Percentiles rank a stretch among this genome's conserved stretches.
Evolutionary conservation across 371 early-diverging fungal species (phyloP).

Genomic region (Mortierella polycephala): DNA sequence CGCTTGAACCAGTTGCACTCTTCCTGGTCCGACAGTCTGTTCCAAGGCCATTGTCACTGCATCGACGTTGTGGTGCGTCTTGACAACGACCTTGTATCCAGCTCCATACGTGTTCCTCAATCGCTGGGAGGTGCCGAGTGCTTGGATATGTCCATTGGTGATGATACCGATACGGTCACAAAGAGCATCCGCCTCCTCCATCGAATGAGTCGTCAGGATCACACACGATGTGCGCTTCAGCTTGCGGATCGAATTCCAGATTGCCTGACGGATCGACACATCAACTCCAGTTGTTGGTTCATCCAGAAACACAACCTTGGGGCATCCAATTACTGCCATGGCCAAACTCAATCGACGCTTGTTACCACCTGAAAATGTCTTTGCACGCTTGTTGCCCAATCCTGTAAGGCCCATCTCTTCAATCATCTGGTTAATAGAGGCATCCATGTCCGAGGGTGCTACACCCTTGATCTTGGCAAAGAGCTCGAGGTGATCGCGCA

Average conservation of each 20-base stretch:
- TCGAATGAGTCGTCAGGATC: constrained; percentile 59
- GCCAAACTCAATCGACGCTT: constrained; percentile 69
- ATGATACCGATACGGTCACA: constrained; percentile 63
- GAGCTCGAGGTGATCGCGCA: constrained; percentile 59
- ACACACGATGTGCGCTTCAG: constrained; percentile 57
- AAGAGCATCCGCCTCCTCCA: constrained; percentile 60
- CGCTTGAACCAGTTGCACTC: constrained; percentile 43
- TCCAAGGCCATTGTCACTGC: constrained; percentile 30
- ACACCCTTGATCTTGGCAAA: constrained; percentile 57
- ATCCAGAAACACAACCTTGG: constrained; percentile 69
- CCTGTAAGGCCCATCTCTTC: constrained; percentile 52
- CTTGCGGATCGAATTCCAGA: constrained; percentile 60
- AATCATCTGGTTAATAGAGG: constrained; percentile 40
- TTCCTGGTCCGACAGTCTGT: constrained; percentile 38
- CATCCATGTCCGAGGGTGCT: constrained; percentile 27
- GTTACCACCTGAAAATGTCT: constrained; percentile 65
- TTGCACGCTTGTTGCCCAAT: constrained; percentile 41
- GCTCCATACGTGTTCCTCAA: constrained; percentile 60
- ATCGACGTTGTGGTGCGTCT: constrained; percentile 16
- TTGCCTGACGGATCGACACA: constrained; percentile 55
- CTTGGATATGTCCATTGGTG: constrained; percentile 59
- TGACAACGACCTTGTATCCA: constrained; percentile 54
- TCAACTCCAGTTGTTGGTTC: constrained; percentile 73
- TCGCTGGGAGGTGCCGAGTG: constrained; percentile 60
- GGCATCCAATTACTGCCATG: constrained; percentile 65